Evolutionary conservation across 2,329 filamentous ascomycete genomes (phyloP).

Genomic region (Knoxdaviesia capensis): DNA sequence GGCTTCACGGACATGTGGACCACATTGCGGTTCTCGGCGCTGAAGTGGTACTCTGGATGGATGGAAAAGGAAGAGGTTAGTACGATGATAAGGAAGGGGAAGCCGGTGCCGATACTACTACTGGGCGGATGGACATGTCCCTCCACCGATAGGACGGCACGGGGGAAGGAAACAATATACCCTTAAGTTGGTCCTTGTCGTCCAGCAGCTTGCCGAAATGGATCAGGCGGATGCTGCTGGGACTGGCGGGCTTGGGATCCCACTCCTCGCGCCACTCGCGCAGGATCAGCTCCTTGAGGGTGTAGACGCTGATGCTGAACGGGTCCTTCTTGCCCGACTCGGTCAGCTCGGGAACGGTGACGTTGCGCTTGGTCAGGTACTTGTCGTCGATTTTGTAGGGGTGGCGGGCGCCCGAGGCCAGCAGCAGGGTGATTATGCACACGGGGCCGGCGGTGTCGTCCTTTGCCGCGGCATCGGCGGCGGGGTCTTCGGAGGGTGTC

Average conservation of each 20-base stretch:
- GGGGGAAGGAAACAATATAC: slow-evolving; percentile 26
- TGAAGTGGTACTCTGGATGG: slow-evolving; percentile 55
- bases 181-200: slow-evolving; percentile 68
- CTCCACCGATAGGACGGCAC: background rate
- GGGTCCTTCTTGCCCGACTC: slow-evolving; percentile 47
- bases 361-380: slow-evolving; percentile 64
- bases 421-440: slow-evolving; percentile 62
- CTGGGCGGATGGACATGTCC: too few relatives aligned
- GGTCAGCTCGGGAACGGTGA: slow-evolving; percentile 48
- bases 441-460: slow-evolving; percentile 19
- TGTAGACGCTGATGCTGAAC: slow-evolving; percentile 82
- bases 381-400: slow-evolving; percentile 79
- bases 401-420: slow-evolving; percentile 65
- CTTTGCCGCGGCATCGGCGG: slow-evolving; percentile 10
- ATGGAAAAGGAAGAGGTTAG: background rate
- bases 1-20: slow-evolving; percentile 91
- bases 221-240: slow-evolving; percentile 77
- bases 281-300: slow-evolving; percentile 81
- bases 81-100: background rate
- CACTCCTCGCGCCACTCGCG: slow-evolving; percentile 86
- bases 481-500: background rate
- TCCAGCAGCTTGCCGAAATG: slow-evolving; percentile 81
- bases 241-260: slow-evolving; percentile 70
- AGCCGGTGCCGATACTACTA: background rate
- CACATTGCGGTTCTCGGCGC: slow-evolving; percentile 54